Conservation (phyloP, 768 basidiomycete genomes). For the Suillus hirtellus region DNA sequence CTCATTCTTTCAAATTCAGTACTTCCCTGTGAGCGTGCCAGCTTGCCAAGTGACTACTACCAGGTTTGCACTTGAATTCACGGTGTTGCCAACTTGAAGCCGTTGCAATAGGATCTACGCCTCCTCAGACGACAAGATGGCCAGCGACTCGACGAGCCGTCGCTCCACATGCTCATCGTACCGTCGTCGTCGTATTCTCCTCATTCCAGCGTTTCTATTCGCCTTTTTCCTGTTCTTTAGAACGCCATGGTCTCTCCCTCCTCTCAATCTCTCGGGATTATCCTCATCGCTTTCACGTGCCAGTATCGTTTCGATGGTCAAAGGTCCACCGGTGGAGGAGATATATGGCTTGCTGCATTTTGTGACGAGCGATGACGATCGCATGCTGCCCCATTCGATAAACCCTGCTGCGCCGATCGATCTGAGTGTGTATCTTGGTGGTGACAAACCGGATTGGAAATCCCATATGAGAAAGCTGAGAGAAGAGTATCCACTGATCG, state of each 20-base stretch:
- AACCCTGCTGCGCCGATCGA: conserved; percentile 49
- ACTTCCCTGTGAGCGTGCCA: background rate
- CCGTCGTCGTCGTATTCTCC: conserved; percentile 50
- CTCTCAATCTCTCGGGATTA: conserved; percentile 35
- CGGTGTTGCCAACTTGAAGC: background rate
- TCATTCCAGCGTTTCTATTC: conserved; percentile 39
- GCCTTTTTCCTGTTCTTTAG: conserved; percentile 38
- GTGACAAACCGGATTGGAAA: conserved; percentile 42
- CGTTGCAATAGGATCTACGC: background rate
- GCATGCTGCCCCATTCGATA: conserved; percentile 39
- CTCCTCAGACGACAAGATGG: background rate
- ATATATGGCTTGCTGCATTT: conserved; percentile 73
- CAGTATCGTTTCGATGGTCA: conserved; percentile 40
- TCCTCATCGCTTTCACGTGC: conserved; percentile 39
- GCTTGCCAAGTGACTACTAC: background rate
- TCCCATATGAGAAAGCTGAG: conserved; percentile 39
- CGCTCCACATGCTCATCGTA: conserved; percentile 15
- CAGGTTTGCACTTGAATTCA: background rate
- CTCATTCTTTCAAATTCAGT: background rate
- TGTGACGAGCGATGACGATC: conserved; percentile 46
- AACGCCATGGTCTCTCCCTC: conserved; percentile 44
- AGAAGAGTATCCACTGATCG: conserved; percentile 60
- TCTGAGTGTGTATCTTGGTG: conserved; percentile 47
- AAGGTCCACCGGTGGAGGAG: conserved; percentile 48
- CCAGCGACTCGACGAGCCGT: background rate